phyloP scores from a whole-genome alignment of 306 rosid genomes.

The Corylus avellana region DNA sequence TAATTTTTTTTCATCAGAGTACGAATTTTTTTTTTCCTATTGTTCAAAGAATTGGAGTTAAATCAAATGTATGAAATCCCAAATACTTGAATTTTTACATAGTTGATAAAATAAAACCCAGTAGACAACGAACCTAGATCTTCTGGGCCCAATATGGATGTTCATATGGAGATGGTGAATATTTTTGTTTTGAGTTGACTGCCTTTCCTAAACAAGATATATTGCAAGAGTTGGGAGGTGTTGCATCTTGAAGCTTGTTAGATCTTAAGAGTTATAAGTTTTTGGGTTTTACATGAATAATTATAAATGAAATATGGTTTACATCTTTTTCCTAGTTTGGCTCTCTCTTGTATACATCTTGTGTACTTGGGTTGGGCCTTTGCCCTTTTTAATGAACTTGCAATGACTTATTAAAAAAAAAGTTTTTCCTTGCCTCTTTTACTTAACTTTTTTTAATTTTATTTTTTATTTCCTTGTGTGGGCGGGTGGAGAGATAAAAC shows the following conservation, averaged over 20 bases:
- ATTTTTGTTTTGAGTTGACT: not conserved
- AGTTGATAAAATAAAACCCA: not conserved
- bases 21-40: not conserved
- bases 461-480: not conserved
- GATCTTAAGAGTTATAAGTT: not conserved
- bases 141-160: not conserved
- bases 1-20: not conserved
- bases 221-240: not conserved
- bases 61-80: not conserved
- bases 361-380: too few relatives aligned
- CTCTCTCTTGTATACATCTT: too few relatives aligned
- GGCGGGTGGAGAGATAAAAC: not conserved
- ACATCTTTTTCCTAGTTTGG: not conserved
- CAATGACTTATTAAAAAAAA: not conserved
- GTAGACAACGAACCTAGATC: not conserved
- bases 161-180: not conserved
- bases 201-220: not conserved
- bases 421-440: not conserved
- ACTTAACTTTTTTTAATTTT: not conserved
- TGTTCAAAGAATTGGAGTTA: not conserved
- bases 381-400: too few relatives aligned
- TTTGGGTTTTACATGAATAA: not conserved
- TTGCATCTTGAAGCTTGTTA: not conserved
- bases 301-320: not conserved
- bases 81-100: not conserved